Percentiles rank a stretch among this genome's conserved stretches.
Evolutionary conservation across 2,329 filamentous ascomycete species (phyloP).

Genomic region (Lasiodiplodia hormozganensis): DNA sequence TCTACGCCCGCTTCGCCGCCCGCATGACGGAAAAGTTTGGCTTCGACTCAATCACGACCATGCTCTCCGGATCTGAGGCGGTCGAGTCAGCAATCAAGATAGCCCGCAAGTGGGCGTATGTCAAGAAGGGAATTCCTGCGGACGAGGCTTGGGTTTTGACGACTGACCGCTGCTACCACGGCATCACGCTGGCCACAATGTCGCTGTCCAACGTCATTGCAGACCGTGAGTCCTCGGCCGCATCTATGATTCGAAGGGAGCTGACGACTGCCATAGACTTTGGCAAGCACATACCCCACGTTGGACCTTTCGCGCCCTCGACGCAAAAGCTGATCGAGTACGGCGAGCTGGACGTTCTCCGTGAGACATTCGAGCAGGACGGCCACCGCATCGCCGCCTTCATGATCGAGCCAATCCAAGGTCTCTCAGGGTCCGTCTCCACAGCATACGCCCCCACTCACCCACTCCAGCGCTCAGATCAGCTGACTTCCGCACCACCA

Average conservation of each 20-base stretch:
- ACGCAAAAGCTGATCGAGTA: constrained; percentile 87
- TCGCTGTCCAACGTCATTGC: constrained; percentile 83
- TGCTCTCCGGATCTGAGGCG: constrained; percentile 86
- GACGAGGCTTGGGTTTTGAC: constrained; percentile 71
- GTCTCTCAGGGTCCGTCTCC: not conserved
- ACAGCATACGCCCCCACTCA: not conserved
- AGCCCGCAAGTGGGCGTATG: constrained; percentile 89
- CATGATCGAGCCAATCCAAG: constrained; percentile 89
- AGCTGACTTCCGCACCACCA: too few relatives aligned
- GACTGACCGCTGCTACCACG: constrained; percentile 61
- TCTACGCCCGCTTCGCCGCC: constrained; percentile 5
- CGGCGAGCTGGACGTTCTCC: constrained; percentile 77
- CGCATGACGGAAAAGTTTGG: constrained; percentile 50
- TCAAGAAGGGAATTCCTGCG: constrained; percentile 78
- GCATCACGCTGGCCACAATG: constrained; percentile 76
- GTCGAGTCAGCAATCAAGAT: constrained; percentile 96
- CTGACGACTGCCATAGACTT: constrained; percentile 94
- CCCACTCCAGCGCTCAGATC: too few relatives aligned
- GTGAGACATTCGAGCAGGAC: constrained; percentile 82
- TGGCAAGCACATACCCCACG: constrained; percentile 91
- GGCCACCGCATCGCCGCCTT: constrained; percentile 81
- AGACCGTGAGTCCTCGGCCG: constrained; percentile 62
- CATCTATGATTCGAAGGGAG: too few relatives aligned
- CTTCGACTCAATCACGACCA: constrained; percentile 87
- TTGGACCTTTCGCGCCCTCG: constrained; percentile 82